Conservation (phyloP, 257 asterid genomes). For the Solanum medicagineum region DNA sequence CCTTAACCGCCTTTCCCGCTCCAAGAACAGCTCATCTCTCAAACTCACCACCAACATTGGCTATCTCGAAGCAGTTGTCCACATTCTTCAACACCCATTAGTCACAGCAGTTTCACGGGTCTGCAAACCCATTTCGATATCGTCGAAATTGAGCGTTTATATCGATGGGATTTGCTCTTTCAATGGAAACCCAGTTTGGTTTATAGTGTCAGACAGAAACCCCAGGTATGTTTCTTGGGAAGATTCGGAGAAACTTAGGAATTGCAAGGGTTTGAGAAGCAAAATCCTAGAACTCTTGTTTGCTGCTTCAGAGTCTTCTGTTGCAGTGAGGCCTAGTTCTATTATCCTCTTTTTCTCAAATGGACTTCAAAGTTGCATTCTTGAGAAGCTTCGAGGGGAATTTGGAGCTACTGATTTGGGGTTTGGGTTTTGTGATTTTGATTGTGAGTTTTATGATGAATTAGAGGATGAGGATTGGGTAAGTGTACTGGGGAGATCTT, state of each 20-base stretch:
- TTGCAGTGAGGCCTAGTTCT: conserved; percentile 45
- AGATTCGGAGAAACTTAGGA: neutral
- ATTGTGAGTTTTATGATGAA: conserved; percentile 15
- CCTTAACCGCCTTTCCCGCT: conserved; percentile 39
- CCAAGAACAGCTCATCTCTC: conserved; percentile 13
- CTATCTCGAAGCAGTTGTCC: conserved; percentile 67
- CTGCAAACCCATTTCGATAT: conserved; percentile 42
- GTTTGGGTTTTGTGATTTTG: conserved; percentile 22
- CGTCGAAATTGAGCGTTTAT: conserved; percentile 27
- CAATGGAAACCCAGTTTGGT: conserved; percentile 79
- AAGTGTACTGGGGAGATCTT: conserved; percentile 41
- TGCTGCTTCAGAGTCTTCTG: conserved; percentile 54
- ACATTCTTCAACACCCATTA: conserved; percentile 55
- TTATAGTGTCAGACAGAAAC: conserved; percentile 71
- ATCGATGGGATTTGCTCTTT: conserved; percentile 67
- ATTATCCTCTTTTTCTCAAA: conserved; percentile 61
- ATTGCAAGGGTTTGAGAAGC: conserved; percentile 35
- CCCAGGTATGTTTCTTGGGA: conserved; percentile 59
- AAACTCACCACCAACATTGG: conserved; percentile 77
- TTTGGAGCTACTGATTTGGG: conserved; percentile 43
- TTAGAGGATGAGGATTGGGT: conserved; percentile 49
- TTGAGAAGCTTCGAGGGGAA: conserved; percentile 29
- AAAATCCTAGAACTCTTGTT: conserved; percentile 33
- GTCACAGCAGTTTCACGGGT: conserved; percentile 71
- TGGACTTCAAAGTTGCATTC: conserved; percentile 35